These are phyloP conservation scores for Podospora anserina DNA, from an alignment of 495 filamentous ascomycete genomes.

Conservation along the genomic window DNA sequence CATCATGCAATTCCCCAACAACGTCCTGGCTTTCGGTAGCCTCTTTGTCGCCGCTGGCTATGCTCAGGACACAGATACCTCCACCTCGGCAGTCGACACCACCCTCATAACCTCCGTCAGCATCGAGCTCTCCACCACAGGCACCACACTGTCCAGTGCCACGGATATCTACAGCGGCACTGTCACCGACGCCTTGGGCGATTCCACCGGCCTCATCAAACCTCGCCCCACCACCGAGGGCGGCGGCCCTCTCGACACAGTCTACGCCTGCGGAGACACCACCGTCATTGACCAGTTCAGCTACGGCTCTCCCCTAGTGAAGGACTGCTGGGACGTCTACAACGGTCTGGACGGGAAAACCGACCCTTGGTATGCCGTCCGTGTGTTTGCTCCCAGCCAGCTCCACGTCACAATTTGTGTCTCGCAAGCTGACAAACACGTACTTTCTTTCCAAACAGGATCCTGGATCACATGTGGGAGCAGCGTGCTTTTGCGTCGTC, in stretches of 20 bases:
- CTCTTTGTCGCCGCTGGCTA: background rate
- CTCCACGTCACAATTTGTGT: background rate
- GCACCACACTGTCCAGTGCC: background rate
- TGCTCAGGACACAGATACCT: background rate
- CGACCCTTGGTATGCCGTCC: background rate
- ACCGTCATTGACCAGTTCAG: background rate
- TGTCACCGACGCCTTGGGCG: background rate
- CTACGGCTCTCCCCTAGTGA: background rate
- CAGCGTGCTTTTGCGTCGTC: background rate
- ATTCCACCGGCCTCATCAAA: background rate
- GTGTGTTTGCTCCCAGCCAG: background rate
- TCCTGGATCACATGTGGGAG: background rate
- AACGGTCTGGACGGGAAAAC: background rate
- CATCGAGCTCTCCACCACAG: background rate
- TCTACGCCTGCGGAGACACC: background rate
- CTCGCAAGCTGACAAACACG: background rate
- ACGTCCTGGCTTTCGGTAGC: background rate
- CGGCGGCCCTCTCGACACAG: background rate
- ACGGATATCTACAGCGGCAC: background rate
- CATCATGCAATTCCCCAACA: background rate
- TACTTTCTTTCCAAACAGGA: background rate
- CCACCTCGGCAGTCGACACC: background rate
- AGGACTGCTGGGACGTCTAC: background rate
- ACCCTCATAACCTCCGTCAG: background rate
- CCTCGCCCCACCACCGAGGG: background rate